Evolutionary conservation across 768 basidiomycete genomes (phyloP), one percentile per base, ranked within the genome.

Genomic region (Plicaturopsis crispa): DNA sequence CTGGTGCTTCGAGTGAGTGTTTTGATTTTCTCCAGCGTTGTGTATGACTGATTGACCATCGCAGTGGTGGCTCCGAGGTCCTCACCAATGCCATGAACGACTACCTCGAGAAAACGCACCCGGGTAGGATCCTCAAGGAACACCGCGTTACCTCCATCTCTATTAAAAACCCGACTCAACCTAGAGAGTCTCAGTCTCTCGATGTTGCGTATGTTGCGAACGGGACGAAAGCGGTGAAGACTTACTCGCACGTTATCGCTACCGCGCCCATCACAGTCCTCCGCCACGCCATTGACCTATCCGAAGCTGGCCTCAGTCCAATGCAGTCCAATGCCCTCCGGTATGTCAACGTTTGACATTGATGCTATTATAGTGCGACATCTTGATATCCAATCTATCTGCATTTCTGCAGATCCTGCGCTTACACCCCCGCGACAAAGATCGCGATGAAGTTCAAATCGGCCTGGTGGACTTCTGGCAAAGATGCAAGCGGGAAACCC

Each of bases 391-490:
- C n/a, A n/a, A n/a, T n/a, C n/a, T n/a, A n/a, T n/a, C n/a, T n/a
- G n/a, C n/a, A n/a, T n/a, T n/a, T n/a, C n/a, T n/a, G n/a, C n/a
- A n/a, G n/a, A n/a, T n/a, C n/a, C n/a, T n/a, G n/a, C n/a, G 35
- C 49, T 1, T 65, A 65, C 26, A 56, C 53, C 7, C 52, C 60
- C 3, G 49, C 61, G 4, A 48, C 52, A 36, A 64, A 66, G 37
- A 48, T 66, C 33, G 64, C 61, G 11, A 53, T 66, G 16, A 52
- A 51, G 28, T 66, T 66, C 52, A 57, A 45, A 26, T 46, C 48
- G 5, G 35, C 45, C 11, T 66, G 65, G 62, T 66, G 64, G 64
- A n/a, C n/a, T n/a, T n/a, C n/a, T n/a, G n/a, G n/a, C n/a, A n/a
- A n/a, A n/a, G n/a, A n/a, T n/a, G n/a, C n/a, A n/a, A n/a, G n/a